Evolutionary conservation across 2,329 filamentous ascomycete genomes (phyloP).

Genomic region (Aspergillus spinulosporus): DNA sequence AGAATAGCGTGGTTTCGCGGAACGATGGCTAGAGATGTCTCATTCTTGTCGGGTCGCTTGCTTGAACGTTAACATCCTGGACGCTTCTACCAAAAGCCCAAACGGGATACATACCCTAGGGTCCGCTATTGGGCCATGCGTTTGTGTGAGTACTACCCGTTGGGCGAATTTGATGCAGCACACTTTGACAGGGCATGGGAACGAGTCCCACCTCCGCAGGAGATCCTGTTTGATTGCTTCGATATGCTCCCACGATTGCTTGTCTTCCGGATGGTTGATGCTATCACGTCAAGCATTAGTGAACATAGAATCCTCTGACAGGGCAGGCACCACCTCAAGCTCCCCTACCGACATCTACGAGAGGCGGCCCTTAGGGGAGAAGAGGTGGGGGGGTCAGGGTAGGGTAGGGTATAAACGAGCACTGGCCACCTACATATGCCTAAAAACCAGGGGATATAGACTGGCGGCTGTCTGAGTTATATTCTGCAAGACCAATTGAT

Average conservation of each 20-base stretch:
- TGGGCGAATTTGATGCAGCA: slow-evolving; percentile 98
- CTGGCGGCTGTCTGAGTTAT: slow-evolving; percentile 86
- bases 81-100: neutral
- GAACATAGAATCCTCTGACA: slow-evolving; percentile 4
- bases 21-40: slow-evolving; percentile 84
- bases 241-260: slow-evolving; percentile 83
- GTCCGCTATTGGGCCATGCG: slow-evolving; percentile 76
- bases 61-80: slow-evolving; percentile 15
- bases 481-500: slow-evolving; percentile 77
- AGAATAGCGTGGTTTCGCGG: slow-evolving; percentile 80
- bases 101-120: slow-evolving; percentile 65
- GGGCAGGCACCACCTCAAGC: slow-evolving; percentile 1
- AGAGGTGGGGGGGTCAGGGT: neutral
- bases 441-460: slow-evolving; percentile 87
- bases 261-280: slow-evolving; percentile 82
- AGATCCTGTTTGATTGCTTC: slow-evolving; percentile 85
- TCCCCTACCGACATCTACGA: slow-evolving; percentile 23
- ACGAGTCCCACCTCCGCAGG: slow-evolving; percentile 81
- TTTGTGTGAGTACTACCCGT: slow-evolving; percentile 88
- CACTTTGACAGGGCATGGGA: slow-evolving; percentile 73
- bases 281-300: slow-evolving; percentile 54
- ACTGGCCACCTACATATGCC: slow-evolving; percentile 78
- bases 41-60: slow-evolving; percentile 70
- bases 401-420: slow-evolving; percentile 18
- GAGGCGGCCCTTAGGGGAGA: slow-evolving; percentile 14